A percentile compares a stretch with the other conserved stretches of the same genome.
Conservation (phyloP, 2,329 filamentous ascomycete genomes). For the Cytospora piceae region DNA sequence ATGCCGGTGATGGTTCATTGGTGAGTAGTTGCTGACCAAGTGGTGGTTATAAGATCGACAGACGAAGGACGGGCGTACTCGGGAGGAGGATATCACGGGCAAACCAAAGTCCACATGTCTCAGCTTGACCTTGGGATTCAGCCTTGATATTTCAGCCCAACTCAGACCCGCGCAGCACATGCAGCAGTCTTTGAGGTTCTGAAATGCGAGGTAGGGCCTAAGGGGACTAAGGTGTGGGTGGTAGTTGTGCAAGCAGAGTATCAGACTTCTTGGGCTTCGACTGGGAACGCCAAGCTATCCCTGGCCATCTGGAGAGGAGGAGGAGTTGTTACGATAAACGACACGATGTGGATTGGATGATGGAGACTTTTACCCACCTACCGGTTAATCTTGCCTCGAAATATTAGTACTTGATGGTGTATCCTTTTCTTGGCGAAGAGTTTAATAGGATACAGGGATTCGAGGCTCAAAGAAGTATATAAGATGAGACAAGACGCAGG, state of each 20-base stretch:
- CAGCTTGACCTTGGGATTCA: neutral
- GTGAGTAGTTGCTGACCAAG: neutral
- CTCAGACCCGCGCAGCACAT: neutral
- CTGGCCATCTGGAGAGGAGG: constrained; percentile 7
- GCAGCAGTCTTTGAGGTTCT: neutral
- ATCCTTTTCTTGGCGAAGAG: constrained; percentile 1
- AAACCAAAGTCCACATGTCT: neutral
- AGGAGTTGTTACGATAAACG: constrained; percentile 20
- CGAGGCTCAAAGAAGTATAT: constrained; percentile 8
- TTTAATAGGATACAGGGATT: constrained; percentile 3
- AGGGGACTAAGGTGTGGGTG: neutral
- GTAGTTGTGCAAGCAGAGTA: neutral
- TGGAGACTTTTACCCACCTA: neutral
- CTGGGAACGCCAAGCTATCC: constrained; percentile 11
- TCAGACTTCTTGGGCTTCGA: constrained; percentile 12
- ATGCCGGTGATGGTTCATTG: neutral
- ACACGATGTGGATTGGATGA: constrained; percentile 13
- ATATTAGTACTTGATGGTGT: neutral
- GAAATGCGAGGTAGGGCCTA: neutral
- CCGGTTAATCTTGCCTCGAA: neutral
- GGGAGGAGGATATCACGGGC: neutral
- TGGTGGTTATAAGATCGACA: neutral
- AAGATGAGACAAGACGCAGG: constrained; percentile 13
- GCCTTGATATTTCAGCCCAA: neutral
- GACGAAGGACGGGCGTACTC: neutral